These are phyloP conservation scores for Botrytis cinerea DNA, from an alignment of 2,329 filamentous ascomycete species.

Conservation along the genomic window DNA sequence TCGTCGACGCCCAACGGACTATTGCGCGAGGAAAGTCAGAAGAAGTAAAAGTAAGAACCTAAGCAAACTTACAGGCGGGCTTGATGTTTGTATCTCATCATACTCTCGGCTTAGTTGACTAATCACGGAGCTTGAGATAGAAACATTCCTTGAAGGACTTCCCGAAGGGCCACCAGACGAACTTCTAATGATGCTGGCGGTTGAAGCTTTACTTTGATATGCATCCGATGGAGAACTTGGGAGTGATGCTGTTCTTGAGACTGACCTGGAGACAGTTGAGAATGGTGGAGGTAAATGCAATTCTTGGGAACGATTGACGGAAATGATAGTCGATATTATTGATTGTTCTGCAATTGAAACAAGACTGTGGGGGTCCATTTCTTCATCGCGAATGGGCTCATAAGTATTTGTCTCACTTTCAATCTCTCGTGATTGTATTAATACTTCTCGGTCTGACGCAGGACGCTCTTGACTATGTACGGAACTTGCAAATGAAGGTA, in stretches of 20 bases:
- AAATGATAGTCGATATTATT: background rate
- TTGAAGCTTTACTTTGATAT: background rate
- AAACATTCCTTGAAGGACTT: slow-evolving; percentile 6
- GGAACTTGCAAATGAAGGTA: slow-evolving; percentile 24
- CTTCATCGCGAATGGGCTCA: background rate
- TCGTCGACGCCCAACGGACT: slow-evolving; percentile 25
- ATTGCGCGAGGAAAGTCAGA: background rate
- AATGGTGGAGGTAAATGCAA: slow-evolving; percentile 40
- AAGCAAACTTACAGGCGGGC: slow-evolving; percentile 15
- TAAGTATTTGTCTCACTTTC: background rate
- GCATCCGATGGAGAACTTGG: slow-evolving; percentile 28
- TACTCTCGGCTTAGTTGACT: slow-evolving; percentile 13
- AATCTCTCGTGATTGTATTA: background rate
- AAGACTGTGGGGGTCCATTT: background rate
- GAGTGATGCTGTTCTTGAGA: slow-evolving; percentile 31
- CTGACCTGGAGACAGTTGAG: slow-evolving; percentile 34
- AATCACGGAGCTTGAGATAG: slow-evolving; percentile 12
- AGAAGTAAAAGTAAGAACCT: background rate
- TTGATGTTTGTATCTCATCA: background rate
- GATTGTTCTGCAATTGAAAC: background rate
- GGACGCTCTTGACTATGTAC: background rate
- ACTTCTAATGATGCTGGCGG: slow-evolving; percentile 27
- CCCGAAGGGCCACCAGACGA: slow-evolving; percentile 18
- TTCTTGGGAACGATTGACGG: slow-evolving; percentile 24
- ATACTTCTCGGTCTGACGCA: no score